Conservation (phyloP, 768 basidiomycete species). For the Phlebiopsis flavidoalba region DNA sequence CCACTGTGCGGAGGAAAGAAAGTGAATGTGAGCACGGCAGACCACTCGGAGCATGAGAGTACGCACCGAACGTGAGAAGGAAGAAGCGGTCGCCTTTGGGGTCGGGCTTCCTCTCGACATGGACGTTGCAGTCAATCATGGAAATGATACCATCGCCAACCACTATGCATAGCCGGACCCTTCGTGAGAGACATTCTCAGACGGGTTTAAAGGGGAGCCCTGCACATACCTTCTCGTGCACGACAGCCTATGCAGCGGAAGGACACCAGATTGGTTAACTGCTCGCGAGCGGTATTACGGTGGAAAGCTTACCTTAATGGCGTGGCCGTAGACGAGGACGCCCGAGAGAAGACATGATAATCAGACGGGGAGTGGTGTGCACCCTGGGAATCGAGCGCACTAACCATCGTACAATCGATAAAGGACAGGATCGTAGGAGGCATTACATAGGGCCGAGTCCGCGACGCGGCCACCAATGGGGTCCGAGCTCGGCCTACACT, state of each 20-base stretch:
- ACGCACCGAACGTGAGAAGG: constrained; percentile 72
- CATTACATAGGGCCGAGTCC: constrained; percentile 59
- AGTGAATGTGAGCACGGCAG: background rate
- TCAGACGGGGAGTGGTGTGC: background rate
- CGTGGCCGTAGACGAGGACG: constrained; percentile 71
- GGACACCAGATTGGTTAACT: background rate
- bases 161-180: constrained; percentile 41
- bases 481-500: constrained; percentile 48
- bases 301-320: constrained; percentile 56
- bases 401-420: constrained; percentile 80
- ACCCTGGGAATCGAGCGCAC: constrained; percentile 2
- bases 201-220: background rate
- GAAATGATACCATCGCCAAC: constrained; percentile 88
- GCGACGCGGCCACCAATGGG: constrained; percentile 73
- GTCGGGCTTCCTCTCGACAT: constrained; percentile 61
- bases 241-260: constrained; percentile 43
- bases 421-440: constrained; percentile 76
- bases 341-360: constrained; percentile 28
- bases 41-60: background rate
- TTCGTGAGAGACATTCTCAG: background rate
- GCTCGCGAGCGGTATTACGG: background rate
- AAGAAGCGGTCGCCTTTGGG: constrained; percentile 77
- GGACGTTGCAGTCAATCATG: constrained; percentile 80
- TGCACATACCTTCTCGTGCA: constrained; percentile 63
- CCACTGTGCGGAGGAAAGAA: constrained; percentile 44